Evolutionary conservation across 495 filamentous ascomycete genomes (phyloP), one percentile per base, ranked within the genome.

Genomic region (Neurospora sp.): DNA sequence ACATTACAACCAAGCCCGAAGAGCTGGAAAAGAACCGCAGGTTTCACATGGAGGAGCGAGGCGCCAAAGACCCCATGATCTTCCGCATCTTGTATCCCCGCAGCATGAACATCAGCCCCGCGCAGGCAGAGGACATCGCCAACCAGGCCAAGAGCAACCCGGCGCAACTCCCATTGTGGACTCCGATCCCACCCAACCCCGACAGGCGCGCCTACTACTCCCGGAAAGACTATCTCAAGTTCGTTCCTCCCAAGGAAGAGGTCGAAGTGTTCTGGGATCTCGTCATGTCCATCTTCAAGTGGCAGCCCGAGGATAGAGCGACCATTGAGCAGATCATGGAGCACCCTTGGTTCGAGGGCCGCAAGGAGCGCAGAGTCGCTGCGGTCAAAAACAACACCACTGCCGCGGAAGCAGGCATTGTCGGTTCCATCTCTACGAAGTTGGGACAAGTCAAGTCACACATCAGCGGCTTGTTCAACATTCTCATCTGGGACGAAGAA

Each of bases 201-300:
- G 40, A 42, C 40, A 12, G 12, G 0, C 11, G 11, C 12, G 40
- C 12, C 12, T 42, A 14, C 40, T 42, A 42, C 40, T 0, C 40
- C 12, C 40, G 12, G 0, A 42, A 42, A 3, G 40, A 42, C 12
- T 42, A 42, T 10, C 40, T 42, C 40, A 42, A 42, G 0, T 42
- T 1, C 39, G 2, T 18, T 3, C 49, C 75, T 71, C n/a, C 71
- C 4, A 3, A 27, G 40, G 73, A 71, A 11, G 80, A 80, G 16
- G 71, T 77, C 7, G 16, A 75, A 4, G 49, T 77, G 7, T 37
- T 81, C 1, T 74, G 70, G 0, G 79, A 81, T 66, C 74, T 82
- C 9, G 27, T 80, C 20, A 66, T 42, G 40, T 27, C 39, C 12
- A 76, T 80, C 73, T 80, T 76, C 14, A 72, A 72, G 62, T 76